These are phyloP conservation scores for Malus asiatica DNA, from an alignment of 306 rosid genomes.

Conservation along the genomic window DNA sequence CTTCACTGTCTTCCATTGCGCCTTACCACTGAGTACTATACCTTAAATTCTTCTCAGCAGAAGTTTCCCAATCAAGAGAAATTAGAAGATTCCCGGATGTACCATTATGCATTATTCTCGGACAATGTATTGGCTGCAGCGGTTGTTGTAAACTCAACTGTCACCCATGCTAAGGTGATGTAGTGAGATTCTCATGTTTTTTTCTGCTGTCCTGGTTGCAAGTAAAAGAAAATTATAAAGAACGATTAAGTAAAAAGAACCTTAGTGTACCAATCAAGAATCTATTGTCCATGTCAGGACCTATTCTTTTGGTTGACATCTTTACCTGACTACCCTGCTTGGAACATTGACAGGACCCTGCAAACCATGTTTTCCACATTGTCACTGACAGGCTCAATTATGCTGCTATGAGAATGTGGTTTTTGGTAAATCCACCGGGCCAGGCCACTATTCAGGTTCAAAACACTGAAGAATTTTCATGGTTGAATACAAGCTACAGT, in stretches of 20 bases:
- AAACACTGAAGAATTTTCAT: conserved; percentile 82
- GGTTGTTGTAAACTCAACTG: conserved; percentile 86
- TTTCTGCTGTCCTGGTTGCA: not conserved
- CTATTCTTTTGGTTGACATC: conserved; percentile 17
- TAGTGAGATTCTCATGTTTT: not conserved
- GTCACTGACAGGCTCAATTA: conserved; percentile 88
- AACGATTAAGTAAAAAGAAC: not conserved
- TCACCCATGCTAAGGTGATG: conserved; percentile 59
- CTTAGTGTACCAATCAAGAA: not conserved
- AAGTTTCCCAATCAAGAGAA: conserved; percentile 68
- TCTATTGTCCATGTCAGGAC: not conserved
- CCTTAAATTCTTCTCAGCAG: conserved; percentile 66
- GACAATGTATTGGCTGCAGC: conserved; percentile 90
- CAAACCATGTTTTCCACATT: conserved; percentile 87
- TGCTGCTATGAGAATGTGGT: conserved; percentile 99
- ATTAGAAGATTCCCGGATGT: conserved; percentile 63
- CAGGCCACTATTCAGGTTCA: conserved; percentile 76
- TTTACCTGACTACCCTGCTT: conserved; percentile 7
- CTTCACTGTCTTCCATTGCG: conserved; percentile 98
- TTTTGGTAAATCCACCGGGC: conserved; percentile 79
- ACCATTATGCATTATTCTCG: conserved; percentile 87
- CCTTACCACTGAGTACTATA: conserved; percentile 82
- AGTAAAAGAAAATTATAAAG: not conserved
- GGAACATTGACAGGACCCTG: conserved; percentile 54
- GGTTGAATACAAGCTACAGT: conserved; percentile 95